Evolutionary conservation across 2,329 filamentous ascomycete genomes (phyloP).

Genomic region (Pleurostoma richardsiae): DNA sequence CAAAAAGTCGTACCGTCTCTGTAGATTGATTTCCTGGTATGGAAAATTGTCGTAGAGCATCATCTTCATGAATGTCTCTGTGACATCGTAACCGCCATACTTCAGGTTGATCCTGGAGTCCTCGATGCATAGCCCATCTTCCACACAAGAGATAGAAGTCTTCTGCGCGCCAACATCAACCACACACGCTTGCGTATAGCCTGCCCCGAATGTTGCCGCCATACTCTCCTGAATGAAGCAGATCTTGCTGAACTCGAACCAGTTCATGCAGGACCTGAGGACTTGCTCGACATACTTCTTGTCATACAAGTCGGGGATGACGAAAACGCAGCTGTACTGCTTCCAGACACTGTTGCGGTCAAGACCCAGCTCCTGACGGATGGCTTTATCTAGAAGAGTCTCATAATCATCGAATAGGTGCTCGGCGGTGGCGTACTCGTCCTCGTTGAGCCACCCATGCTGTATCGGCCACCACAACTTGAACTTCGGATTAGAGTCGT

Average conservation of each 20-base stretch:
- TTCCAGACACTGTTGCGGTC: conserved; percentile 74
- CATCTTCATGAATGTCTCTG: conserved; percentile 94
- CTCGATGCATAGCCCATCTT: conserved; percentile 91
- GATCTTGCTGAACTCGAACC: conserved; percentile 83
- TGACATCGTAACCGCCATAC: conserved; percentile 87
- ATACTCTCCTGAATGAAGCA: conserved; percentile 96
- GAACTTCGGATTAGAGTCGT: conserved; percentile 83
- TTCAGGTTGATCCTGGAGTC: conserved; percentile 95
- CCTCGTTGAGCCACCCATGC: conserved; percentile 83
- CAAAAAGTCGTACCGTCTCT: conserved; percentile 84
- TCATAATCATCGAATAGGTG: conserved; percentile 84
- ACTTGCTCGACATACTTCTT: conserved; percentile 84
- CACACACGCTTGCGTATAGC: conserved; percentile 89
- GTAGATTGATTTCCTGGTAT: conserved; percentile 89
- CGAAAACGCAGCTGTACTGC: conserved; percentile 93
- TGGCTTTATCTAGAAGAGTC: conserved; percentile 77
- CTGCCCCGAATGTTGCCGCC: conserved; percentile 89
- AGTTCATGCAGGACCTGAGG: conserved; percentile 78
- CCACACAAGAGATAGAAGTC: conserved; percentile 93
- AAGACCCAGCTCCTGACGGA: conserved; percentile 78
- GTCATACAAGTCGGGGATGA: conserved; percentile 96
- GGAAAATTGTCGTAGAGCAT: conserved; percentile 95
- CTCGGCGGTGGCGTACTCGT: conserved; percentile 75
- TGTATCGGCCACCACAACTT: conserved; percentile 90
- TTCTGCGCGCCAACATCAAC: conserved; percentile 97